phyloP scores from a whole-genome alignment of 768 basidiomycete genomes.

The Trametes villosa region DNA sequence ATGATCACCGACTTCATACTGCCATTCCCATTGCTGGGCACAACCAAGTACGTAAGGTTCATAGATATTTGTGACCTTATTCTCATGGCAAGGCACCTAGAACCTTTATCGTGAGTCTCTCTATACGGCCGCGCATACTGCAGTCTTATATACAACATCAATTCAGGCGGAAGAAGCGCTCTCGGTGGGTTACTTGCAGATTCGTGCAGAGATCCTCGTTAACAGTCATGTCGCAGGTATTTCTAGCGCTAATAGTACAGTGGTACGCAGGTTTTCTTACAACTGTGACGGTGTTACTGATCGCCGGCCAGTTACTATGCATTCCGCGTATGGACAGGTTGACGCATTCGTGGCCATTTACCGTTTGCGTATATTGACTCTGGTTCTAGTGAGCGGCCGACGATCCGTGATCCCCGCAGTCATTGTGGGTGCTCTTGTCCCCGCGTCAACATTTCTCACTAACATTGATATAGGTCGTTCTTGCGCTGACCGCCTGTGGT shows the following conservation, averaged over 20 bases:
- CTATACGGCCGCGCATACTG: neutral
- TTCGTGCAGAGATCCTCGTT: neutral
- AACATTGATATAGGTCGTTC: neutral
- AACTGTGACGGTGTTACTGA: neutral
- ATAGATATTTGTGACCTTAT: no score
- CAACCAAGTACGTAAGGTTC: constrained; percentile 18
- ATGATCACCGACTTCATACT: constrained; percentile 29
- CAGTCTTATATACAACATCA: neutral
- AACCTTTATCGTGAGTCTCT: constrained; percentile 26
- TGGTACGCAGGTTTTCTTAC: neutral
- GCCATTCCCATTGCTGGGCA: constrained; percentile 20
- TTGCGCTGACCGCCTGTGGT: constrained; percentile 7
- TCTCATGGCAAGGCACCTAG: neutral
- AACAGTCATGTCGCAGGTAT: constrained; percentile 4
- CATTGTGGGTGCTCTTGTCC: neutral
- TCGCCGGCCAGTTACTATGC: constrained; percentile 24
- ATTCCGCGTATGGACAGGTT: constrained; percentile 22
- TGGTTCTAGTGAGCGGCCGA: neutral
- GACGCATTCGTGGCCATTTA: neutral
- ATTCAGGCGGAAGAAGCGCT: constrained; percentile 25
- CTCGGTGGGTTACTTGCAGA: constrained; percentile 11
- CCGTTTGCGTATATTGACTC: neutral
- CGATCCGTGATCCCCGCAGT: neutral
- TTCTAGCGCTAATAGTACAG: constrained; percentile 26
- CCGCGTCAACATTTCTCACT: neutral